Conservation (phyloP, 169 alveolate species). For the Cyclospora cayetanensis region DNA sequence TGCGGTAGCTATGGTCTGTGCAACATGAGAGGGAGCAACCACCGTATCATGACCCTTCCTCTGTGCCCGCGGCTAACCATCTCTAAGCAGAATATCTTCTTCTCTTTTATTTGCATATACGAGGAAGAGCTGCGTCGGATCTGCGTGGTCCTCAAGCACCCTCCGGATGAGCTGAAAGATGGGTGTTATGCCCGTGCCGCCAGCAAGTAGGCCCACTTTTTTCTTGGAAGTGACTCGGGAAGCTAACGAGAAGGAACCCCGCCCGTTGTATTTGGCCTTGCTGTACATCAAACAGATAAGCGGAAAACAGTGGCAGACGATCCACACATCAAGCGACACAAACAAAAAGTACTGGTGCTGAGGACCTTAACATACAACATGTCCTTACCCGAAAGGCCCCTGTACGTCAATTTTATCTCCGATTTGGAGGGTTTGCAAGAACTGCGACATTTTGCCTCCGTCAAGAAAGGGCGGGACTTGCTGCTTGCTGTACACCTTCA, state of each 20-base stretch:
- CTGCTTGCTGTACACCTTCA: slow-evolving; percentile 79
- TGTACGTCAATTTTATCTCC: slow-evolving; percentile 80
- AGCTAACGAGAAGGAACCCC: slow-evolving; percentile 63
- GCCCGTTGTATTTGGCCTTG: slow-evolving; percentile 65
- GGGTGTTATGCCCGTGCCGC: slow-evolving; percentile 88
- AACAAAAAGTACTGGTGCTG: neutral
- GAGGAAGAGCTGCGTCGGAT: slow-evolving; percentile 70
- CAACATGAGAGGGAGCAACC: neutral
- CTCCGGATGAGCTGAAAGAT: slow-evolving; percentile 76
- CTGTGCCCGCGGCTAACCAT: slow-evolving; percentile 33
- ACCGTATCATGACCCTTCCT: slow-evolving; percentile 35
- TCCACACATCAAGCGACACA: neutral
- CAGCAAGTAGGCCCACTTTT: slow-evolving; percentile 81
- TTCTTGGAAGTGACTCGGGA: slow-evolving; percentile 26
- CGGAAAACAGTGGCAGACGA: neutral
- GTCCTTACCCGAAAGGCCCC: slow-evolving; percentile 84
- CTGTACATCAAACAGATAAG: slow-evolving; percentile 6
- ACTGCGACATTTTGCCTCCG: slow-evolving; percentile 87
- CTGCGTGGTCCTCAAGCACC: slow-evolving; percentile 71
- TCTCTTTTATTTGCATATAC: slow-evolving; percentile 82
- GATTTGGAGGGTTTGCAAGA: slow-evolving; percentile 73
- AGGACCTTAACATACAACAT: too few species aligned
- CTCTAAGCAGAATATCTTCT: slow-evolving; percentile 81
- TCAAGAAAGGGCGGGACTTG: slow-evolving; percentile 77
- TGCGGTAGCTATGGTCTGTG: neutral